Evolutionary conservation across 352 stramenopile species (phyloP).

Genomic region (Ochromonadaceae sp.): DNA sequence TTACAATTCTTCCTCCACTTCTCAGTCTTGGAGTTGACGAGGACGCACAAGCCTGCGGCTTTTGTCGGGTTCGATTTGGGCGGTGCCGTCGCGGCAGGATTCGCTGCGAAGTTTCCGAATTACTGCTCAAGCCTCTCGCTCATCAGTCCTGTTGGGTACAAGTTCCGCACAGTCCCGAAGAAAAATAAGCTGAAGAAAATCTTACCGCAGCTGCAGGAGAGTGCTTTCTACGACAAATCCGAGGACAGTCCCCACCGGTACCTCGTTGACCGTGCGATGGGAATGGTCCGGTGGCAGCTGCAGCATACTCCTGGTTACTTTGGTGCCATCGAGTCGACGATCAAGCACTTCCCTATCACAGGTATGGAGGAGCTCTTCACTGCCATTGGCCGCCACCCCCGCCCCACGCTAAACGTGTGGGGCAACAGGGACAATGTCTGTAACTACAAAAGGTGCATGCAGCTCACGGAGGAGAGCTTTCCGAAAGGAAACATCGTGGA

Average conservation of each 20-base stretch:
- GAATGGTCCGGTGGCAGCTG: slow-evolving; percentile 7
- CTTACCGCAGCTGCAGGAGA: too few species aligned
- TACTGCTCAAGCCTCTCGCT: not conserved
- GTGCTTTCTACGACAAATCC: too few species aligned
- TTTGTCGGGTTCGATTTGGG: slow-evolving; percentile 1
- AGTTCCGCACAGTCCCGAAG: not conserved
- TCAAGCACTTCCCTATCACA: not conserved
- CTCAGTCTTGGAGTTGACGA: not conserved
- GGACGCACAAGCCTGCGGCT: not conserved
- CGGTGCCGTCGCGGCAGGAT: slow-evolving; percentile 4
- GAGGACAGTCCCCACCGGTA: not conserved
- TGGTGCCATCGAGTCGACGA: not conserved
- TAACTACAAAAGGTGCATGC: not conserved
- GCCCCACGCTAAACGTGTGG: not conserved
- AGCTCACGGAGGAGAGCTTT: slow-evolving; percentile 3
- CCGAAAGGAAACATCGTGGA: slow-evolving; percentile 6
- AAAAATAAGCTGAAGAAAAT: too few species aligned
- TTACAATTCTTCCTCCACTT: not conserved
- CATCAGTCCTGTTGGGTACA: not conserved
- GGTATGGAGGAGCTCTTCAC: slow-evolving; percentile 1
- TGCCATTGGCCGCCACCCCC: not conserved
- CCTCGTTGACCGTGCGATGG: not conserved
- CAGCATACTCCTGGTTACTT: slow-evolving; percentile 14
- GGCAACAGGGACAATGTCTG: not conserved
- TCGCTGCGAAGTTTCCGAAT: slow-evolving; percentile 3